Evolutionary conservation across 441 rosid species (phyloP), one percentile per base, ranked within the genome.

Genomic region (Erysimum cheiri): DNA sequence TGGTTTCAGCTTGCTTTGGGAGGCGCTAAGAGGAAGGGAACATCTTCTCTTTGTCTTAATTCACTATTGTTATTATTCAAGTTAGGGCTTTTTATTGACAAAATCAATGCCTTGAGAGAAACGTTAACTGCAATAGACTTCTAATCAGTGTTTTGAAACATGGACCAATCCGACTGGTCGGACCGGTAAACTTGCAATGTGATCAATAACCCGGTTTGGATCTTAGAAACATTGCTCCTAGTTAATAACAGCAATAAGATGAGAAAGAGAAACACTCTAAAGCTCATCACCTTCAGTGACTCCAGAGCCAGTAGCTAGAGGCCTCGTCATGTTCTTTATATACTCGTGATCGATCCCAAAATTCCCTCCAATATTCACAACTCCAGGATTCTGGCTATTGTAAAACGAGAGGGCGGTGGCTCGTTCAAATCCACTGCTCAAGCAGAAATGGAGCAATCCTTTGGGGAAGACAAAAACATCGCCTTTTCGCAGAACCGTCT

Each of bases 331-430:
- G 55, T 72, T 75, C n/a, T 54, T 62, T 22, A 74, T 49, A 22
- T 39, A 19, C 13, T 79, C 74, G 3, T 55, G 67, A 37, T 78
- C 79, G 35, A 75, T n/a, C 36, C 73, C 85, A 32, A 85, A 64
- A 66, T 77, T 80, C 41, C 67, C 85, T 47, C 68, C 70, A 47
- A 78, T 56, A 49, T 72, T 83, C 58, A 84, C 82, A 22, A 81
- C 74, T 12, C 98, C 98, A 3, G 97, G 96, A 73, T 89, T 93
- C 77, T 93, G 98, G 76, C 96, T 83, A 40, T 81, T 91, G 53
- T 83, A 75, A 70, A 91, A 89, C 0, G 97, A 93, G 69, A 67
- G 83, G 13, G 77, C 60, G 2, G 65, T 72, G 2, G 88, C 96
- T 57, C 43, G 40, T 35, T 83, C 90, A 17, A 57, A 85, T 14